These are phyloP conservation scores for Paradendryphiella salina DNA, from an alignment of 2,329 filamentous ascomycete genomes.

Conservation along the genomic window DNA sequence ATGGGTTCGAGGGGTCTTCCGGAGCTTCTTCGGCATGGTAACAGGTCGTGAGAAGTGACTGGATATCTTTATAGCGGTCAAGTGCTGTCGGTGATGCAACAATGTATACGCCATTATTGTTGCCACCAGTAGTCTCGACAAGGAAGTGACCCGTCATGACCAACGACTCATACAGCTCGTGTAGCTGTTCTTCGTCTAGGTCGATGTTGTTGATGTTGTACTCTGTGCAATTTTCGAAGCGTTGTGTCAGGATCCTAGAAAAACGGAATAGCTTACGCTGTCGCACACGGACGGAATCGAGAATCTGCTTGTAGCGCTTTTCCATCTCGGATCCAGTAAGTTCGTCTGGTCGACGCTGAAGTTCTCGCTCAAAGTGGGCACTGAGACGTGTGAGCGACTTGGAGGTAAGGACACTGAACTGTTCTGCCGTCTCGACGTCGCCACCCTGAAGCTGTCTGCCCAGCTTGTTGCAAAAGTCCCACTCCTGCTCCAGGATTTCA, in stretches of 20 bases:
- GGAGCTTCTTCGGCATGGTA: constrained; percentile 69
- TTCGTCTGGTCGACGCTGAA: constrained; percentile 82
- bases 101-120: constrained; percentile 72
- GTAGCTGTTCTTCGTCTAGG: constrained; percentile 67
- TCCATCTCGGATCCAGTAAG: constrained; percentile 81
- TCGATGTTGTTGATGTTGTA: constrained; percentile 81
- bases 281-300: constrained; percentile 93
- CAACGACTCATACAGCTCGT: constrained; percentile 78
- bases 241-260: constrained; percentile 83
- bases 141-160: constrained; percentile 84
- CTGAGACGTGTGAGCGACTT: constrained; percentile 89
- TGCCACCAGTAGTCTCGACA: constrained; percentile 70
- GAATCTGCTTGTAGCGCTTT: constrained; percentile 91
- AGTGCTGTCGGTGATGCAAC: constrained; percentile 81
- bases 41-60: constrained; percentile 79
- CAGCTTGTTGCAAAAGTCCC: constrained; percentile 95
- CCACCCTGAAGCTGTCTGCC: constrained; percentile 89
- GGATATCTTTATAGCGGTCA: constrained; percentile 77
- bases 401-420: constrained; percentile 90
- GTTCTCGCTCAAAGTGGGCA: constrained; percentile 86
- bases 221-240: constrained; percentile 96
- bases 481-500: constrained; percentile 94
- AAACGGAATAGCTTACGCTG: constrained; percentile 97
- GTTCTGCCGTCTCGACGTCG: constrained; percentile 95
- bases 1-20: constrained; percentile 78